Evolutionary conservation across 257 asterid genomes (phyloP).

Genomic region (Leonotis leonurus): DNA sequence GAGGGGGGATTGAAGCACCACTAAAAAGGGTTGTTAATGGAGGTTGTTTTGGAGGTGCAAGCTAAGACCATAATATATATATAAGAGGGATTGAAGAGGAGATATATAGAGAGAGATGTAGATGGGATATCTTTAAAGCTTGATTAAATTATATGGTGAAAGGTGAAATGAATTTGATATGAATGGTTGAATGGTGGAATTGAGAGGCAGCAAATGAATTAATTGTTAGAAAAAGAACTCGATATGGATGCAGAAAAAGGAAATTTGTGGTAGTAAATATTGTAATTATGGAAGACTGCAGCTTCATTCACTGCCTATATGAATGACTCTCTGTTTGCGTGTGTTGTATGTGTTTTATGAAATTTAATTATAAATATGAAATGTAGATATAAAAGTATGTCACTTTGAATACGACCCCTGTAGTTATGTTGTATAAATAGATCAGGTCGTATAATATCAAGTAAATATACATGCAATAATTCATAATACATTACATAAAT

Average conservation of each 20-base stretch:
- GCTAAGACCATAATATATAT: constrained; percentile 39
- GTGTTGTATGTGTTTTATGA: constrained; percentile 15
- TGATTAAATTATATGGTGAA: constrained; percentile 45
- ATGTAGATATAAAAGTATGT: too few species aligned
- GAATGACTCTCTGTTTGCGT: constrained; percentile 28
- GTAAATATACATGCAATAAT: not conserved
- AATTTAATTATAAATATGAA: not conserved
- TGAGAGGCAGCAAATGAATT: constrained; percentile 35
- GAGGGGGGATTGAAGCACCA: constrained; percentile 5
- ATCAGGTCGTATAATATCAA: not conserved
- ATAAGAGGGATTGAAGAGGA: constrained; percentile 26
- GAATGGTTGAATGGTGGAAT: constrained; percentile 25
- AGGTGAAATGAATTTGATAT: constrained; percentile 15
- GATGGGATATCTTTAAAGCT: constrained; percentile 47
- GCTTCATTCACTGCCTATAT: constrained; percentile 53
- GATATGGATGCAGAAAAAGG: constrained; percentile 54
- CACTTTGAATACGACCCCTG: not conserved
- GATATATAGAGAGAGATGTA: too few species aligned
- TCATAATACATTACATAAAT: not conserved
- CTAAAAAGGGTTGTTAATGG: constrained; percentile 16
- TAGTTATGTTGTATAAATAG: not conserved
- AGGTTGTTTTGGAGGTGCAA: constrained; percentile 21
- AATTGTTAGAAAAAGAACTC: constrained; percentile 50
- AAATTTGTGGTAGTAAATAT: constrained; percentile 52
- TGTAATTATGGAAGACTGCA: constrained; percentile 51